These are phyloP conservation scores for Stachybotrys elegans DNA, from an alignment of 2,329 filamentous ascomycete species.

Conservation along the genomic window DNA sequence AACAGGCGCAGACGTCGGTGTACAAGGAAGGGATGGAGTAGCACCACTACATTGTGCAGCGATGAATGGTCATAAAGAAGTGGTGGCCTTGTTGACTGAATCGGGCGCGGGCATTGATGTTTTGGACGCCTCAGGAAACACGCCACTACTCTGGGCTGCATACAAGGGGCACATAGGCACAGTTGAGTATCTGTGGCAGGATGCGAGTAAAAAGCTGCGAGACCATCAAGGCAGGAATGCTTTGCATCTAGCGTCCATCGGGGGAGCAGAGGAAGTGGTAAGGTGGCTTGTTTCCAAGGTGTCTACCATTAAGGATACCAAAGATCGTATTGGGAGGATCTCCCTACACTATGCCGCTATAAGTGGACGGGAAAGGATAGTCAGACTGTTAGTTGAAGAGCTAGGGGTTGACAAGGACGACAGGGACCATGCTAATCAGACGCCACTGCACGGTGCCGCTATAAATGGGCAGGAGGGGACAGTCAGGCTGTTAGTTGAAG, in stretches of 20 bases:
- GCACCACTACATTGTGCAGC: background rate
- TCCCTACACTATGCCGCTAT: background rate
- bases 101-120: background rate
- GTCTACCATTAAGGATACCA: background rate
- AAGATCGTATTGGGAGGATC: background rate
- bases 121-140: conserved; percentile 1
- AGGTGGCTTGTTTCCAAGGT: background rate
- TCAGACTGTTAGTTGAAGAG: background rate
- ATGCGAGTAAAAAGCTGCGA: conserved; percentile 5
- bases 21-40: background rate
- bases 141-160: conserved; percentile 8
- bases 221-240: conserved; percentile 9
- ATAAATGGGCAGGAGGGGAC: background rate
- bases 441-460: background rate
- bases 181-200: conserved; percentile 4
- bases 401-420: background rate
- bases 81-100: background rate
- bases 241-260: conserved; percentile 8
- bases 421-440: background rate
- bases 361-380: background rate
- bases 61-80: background rate
- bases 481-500: background rate
- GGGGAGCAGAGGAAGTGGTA: background rate
- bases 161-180: conserved; percentile 3
- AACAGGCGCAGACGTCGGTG: background rate